These are phyloP conservation scores for Samsoniella hepiali DNA, from an alignment of 2,329 filamentous ascomycete species.

Conservation along the genomic window DNA sequence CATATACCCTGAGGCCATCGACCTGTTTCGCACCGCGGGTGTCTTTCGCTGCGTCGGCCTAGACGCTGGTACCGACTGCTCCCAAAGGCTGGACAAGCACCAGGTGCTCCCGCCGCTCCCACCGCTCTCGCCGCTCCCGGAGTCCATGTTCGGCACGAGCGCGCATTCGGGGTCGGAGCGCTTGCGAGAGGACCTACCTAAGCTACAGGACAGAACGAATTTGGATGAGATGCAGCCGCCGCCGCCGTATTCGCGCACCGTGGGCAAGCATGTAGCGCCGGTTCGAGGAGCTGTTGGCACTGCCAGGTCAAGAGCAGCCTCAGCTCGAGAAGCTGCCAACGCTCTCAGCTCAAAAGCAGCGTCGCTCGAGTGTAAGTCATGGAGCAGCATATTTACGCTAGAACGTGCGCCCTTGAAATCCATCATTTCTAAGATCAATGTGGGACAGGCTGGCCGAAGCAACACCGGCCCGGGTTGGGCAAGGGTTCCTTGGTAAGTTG, in stretches of 20 bases:
- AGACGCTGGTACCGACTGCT: not conserved
- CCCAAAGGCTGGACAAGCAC: not conserved
- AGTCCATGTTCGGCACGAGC: too few relatives aligned
- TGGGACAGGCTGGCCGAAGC: not conserved
- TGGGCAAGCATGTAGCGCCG: not conserved
- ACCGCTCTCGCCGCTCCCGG: too few relatives aligned
- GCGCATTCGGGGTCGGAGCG: too few relatives aligned
- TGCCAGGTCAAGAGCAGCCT: not conserved
- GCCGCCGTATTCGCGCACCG: not conserved
- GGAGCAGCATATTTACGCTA: not conserved
- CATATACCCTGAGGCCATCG: slow-evolving; percentile 28
- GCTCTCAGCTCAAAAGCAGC: not conserved
- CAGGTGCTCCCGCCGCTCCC: not conserved
- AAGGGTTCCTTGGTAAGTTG: not conserved
- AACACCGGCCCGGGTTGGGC: not conserved
- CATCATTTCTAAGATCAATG: not conserved
- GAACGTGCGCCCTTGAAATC: not conserved
- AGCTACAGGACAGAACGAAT: not conserved
- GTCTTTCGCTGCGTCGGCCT: slow-evolving; percentile 19
- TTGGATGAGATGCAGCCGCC: not conserved
- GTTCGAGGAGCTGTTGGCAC: not conserved
- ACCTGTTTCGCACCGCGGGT: slow-evolving; percentile 31
- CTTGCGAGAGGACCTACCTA: not conserved
- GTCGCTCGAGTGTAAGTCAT: not conserved
- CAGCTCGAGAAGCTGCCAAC: not conserved